Conservation (phyloP, 1,139 yeast genomes). For the Scheffersomyces parashehatae region DNA sequence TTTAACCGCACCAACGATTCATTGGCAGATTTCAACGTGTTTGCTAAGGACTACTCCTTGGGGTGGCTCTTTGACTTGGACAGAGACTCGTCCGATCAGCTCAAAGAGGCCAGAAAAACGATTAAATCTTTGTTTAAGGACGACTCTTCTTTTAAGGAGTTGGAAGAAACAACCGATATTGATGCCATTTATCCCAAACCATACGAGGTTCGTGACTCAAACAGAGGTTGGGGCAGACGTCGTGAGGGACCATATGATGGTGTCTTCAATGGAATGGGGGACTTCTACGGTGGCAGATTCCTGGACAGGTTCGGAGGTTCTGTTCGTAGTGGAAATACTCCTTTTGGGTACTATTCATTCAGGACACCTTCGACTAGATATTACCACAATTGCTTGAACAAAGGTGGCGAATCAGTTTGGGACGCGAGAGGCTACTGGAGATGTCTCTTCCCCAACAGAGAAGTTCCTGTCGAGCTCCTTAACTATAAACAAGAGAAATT, state of each 20-base stretch:
- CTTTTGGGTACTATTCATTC: constrained; percentile 54
- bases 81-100: constrained; percentile 4
- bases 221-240: neutral
- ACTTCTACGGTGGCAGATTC: neutral
- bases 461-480: constrained; percentile 38
- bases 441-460: constrained; percentile 72
- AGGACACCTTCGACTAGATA: constrained; percentile 63
- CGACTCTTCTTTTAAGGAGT: constrained; percentile 3
- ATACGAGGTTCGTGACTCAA: constrained; percentile 1
- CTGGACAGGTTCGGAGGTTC: constrained; percentile 1
- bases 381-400: constrained; percentile 62
- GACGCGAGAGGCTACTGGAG: constrained; percentile 82
- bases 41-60: constrained; percentile 19
- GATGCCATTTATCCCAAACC: constrained; percentile 4
- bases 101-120: constrained; percentile 5
- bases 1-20: constrained; percentile 26
- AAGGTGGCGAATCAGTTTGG: constrained; percentile 75
- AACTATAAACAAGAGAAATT: constrained; percentile 26
- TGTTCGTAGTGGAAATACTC: constrained; percentile 22
- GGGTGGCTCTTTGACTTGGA: constrained; percentile 17
- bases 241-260: neutral
- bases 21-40: constrained; percentile 23
- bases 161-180: neutral
- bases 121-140: constrained; percentile 5
- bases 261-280: neutral